Evolutionary conservation across 805 yeast species (phyloP), one percentile per base, ranked within the genome.

Genomic region (Ogataea chonburiensis): DNA sequence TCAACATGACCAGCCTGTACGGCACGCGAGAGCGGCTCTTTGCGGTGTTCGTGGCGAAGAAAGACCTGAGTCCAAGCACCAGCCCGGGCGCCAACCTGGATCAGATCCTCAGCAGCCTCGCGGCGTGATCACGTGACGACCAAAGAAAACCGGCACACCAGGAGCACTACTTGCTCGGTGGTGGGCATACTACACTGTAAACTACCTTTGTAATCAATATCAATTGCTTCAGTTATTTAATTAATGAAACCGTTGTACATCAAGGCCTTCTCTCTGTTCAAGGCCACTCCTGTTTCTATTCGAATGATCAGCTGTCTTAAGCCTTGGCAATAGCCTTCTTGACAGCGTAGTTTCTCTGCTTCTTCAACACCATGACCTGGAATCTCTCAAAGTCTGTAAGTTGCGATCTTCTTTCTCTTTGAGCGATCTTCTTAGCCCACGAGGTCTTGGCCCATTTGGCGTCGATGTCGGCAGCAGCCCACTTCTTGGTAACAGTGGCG

Each of bases 311-410:
- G 22, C 41, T 28, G 31, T 19, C 60, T 75, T 81, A 83, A 73
- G 95, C 96, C 84, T 89, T 88, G 66, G 96, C 95, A 65, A 85
- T 81, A 71, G 95, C 94, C 80, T 87, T 89, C 78, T 84, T 86
- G 64, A 87, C 91, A 73, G 88, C 86, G 69, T 71, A 83, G 76
- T 88, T 85, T 76, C 86, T 87, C 80, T 94, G 97, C 82, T 91
- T 93, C 85, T 85, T 93, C 70, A 88, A 81, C 61, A 88, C 94
- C 71, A 85, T 68, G 60, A 91, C 98, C 81, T 91, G 96, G 96
- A 93, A 93, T 82, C 99, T 89, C 79, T 93, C 96, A 64, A 93
- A 93, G 75, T 93, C 99, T 59, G 91, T 67, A 70, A 94, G 84
- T 66, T 81, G 75, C 63, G 94, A 72, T 81, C 98, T 86, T 73